Evolutionary conservation across 2,329 filamentous ascomycete genomes (phyloP).

Genomic region (Gnomoniopsis sp.): DNA sequence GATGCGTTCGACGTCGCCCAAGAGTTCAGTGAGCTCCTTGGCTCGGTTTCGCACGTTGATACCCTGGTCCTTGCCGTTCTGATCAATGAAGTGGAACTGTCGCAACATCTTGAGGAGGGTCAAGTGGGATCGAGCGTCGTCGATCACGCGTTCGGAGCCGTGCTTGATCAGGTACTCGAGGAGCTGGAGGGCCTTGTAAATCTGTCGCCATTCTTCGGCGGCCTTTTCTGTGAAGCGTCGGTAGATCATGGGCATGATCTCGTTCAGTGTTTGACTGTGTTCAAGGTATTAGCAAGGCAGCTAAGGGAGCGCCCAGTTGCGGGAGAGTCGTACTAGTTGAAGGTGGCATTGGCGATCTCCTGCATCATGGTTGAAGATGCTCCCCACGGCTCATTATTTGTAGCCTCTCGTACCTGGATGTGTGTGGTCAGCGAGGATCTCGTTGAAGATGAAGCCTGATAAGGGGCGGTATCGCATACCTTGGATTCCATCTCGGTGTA

Average conservation of each 20-base stretch:
- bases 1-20: conserved; percentile 88
- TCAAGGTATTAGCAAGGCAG: conserved; percentile 12
- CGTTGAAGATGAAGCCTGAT: conserved; percentile 6
- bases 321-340: conserved; percentile 79
- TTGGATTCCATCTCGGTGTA: conserved; percentile 89
- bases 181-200: conserved; percentile 96
- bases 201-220: conserved; percentile 97
- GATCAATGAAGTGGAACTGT: conserved; percentile 95
- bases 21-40: conserved; percentile 91
- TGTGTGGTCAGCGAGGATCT: conserved; percentile 17
- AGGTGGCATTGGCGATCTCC: conserved; percentile 96
- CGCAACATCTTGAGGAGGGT: conserved; percentile 96
- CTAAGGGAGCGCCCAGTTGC: not conserved
- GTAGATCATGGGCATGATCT: conserved; percentile 99
- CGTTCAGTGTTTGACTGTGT: conserved; percentile 85
- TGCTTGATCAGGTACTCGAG: conserved; percentile 96
- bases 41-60: conserved; percentile 96
- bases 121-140: conserved; percentile 92
- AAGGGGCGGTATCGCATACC: conserved; percentile 33
- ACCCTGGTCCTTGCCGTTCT: conserved; percentile 96
- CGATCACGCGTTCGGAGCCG: conserved; percentile 93
- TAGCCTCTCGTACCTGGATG: conserved; percentile 84
- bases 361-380: conserved; percentile 83
- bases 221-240: conserved; percentile 98
- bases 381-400: conserved; percentile 98